These are phyloP conservation scores for Angomonas deanei DNA, from an alignment of 208 protist genomes.

Conservation along the genomic window DNA sequence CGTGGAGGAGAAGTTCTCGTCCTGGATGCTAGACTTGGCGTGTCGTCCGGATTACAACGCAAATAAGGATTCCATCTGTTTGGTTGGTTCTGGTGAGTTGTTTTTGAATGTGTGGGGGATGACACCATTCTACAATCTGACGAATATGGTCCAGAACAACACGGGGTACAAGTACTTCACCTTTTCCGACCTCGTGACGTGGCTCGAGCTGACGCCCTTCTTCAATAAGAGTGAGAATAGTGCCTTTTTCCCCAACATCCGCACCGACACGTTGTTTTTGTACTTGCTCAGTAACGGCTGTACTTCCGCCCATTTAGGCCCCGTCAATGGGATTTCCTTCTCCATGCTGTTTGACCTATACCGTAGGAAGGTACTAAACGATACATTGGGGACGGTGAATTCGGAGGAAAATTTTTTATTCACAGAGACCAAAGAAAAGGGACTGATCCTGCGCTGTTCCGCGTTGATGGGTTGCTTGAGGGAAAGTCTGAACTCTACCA, in stretches of 20 bases:
- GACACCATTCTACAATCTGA: slow-evolving; percentile 66
- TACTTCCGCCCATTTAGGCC: slow-evolving; percentile 38
- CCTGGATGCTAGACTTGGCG: slow-evolving; percentile 84
- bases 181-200: slow-evolving; percentile 55
- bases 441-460: too few relatives aligned
- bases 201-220: slow-evolving; percentile 51
- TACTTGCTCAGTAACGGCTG: slow-evolving; percentile 57
- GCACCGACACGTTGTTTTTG: slow-evolving; percentile 74
- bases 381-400: too few relatives aligned
- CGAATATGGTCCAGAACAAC: slow-evolving; percentile 44
- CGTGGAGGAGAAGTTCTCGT: slow-evolving; percentile 77
- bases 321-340: slow-evolving; percentile 28
- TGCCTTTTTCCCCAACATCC: slow-evolving; percentile 29
- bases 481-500: too few relatives aligned
- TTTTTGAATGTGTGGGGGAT: slow-evolving; percentile 63
- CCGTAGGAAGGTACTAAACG: slow-evolving; percentile 11
- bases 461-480: not conserved
- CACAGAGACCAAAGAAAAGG: too few relatives aligned
- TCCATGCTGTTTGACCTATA: slow-evolving; percentile 49
- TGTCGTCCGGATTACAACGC: slow-evolving; percentile 46
- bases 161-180: slow-evolving; percentile 52
- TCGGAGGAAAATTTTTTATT: too few relatives aligned
- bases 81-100: slow-evolving; percentile 65
- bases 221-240: slow-evolving; percentile 37
- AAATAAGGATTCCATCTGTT: slow-evolving; percentile 57